These are phyloP conservation scores for Trichophyton mentagrophytes DNA, from an alignment of 2,329 filamentous ascomycete species.

Conservation along the genomic window DNA sequence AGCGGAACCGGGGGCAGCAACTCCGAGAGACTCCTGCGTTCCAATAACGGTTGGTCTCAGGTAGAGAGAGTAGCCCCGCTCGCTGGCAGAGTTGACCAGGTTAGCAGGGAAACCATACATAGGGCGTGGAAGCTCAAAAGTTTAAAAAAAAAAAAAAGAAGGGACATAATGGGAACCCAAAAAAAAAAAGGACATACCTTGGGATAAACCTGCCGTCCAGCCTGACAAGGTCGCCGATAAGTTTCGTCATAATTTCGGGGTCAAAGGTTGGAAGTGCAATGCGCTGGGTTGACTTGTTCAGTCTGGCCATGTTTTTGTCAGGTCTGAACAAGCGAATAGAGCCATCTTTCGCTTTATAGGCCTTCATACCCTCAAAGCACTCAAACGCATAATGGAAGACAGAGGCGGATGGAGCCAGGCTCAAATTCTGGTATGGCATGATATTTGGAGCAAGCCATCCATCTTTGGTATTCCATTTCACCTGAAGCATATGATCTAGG, in stretches of 20 bases:
- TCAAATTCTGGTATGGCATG: constrained; percentile 90
- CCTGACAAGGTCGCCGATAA: constrained; percentile 68
- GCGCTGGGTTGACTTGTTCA: constrained; percentile 82
- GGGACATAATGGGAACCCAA: neutral
- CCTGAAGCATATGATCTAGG: constrained; percentile 87
- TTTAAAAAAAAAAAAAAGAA: neutral
- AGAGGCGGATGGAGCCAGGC: constrained; percentile 87
- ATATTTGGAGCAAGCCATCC: constrained; percentile 80
- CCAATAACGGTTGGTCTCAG: constrained; percentile 94
- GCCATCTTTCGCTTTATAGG: constrained; percentile 77
- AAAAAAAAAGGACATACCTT: constrained; percentile 35
- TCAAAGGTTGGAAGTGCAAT: constrained; percentile 89
- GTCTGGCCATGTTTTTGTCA: constrained; percentile 86
- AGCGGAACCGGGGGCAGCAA: constrained; percentile 81
- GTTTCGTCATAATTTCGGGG: constrained; percentile 57
- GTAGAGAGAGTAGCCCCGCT: constrained; percentile 83
- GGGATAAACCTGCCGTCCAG: constrained; percentile 86
- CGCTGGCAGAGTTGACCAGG: constrained; percentile 21
- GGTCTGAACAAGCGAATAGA: constrained; percentile 80
- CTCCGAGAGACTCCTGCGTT: constrained; percentile 85
- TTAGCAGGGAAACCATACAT: neutral
- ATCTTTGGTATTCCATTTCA: constrained; percentile 77
- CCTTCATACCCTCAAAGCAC: constrained; percentile 99
- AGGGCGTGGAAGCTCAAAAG: neutral
- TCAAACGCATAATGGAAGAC: constrained; percentile 98